Evolutionary conservation across 139 green algal genomes (phyloP).

Genomic region (Chlamydomonas sp.): DNA sequence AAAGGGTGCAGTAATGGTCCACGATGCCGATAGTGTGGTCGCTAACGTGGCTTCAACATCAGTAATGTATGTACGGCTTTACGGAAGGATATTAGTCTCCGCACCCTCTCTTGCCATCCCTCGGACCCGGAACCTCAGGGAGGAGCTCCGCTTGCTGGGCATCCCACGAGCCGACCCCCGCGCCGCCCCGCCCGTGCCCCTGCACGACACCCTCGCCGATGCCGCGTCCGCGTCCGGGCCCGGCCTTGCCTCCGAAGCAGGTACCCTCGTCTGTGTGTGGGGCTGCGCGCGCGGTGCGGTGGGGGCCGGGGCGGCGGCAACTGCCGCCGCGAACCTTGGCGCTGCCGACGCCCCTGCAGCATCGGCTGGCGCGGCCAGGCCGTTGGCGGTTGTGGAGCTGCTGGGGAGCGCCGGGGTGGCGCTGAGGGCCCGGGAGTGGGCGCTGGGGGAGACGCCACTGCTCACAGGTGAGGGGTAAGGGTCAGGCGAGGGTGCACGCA

Average conservation of each 20-base stretch:
- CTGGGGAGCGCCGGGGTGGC: background rate
- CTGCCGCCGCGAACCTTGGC: too few species aligned
- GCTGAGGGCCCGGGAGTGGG: constrained; percentile 4
- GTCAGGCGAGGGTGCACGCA: too few species aligned
- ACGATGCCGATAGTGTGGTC: too few species aligned
- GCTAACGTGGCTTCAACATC: too few species aligned
- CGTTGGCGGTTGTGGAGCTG: background rate
- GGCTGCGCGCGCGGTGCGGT: constrained; percentile 2
- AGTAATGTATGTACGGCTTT: too few species aligned
- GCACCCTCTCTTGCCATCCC: too few species aligned
- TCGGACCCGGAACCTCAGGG: background rate
- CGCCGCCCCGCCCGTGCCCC: background rate
- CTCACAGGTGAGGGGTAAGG: background rate
- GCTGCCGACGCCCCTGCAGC: background rate
- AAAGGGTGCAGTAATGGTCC: too few species aligned
- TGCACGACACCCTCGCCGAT: background rate
- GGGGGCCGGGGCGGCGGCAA: too few species aligned
- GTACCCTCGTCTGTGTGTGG: background rate
- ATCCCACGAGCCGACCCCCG: background rate
- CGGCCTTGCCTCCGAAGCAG: too few species aligned
- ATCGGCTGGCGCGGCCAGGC: background rate
- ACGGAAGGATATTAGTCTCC: too few species aligned
- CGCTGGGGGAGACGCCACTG: background rate
- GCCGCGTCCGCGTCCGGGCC: background rate
- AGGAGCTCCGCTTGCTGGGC: background rate